These are phyloP conservation scores for Phytopythium vexans DNA, from an alignment of 352 stramenopile genomes.

Conservation along the genomic window DNA sequence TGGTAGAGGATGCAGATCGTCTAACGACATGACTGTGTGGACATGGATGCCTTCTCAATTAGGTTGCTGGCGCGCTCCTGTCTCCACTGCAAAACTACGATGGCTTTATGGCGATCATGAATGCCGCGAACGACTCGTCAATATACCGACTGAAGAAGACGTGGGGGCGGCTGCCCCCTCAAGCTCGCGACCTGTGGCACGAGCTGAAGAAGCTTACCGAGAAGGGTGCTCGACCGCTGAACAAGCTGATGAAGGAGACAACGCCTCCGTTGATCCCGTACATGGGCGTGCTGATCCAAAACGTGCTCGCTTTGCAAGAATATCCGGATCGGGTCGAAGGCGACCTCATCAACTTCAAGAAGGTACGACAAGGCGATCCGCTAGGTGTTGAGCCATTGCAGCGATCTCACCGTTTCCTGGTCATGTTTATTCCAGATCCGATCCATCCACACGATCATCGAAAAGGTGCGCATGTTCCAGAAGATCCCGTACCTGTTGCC, in stretches of 20 bases:
- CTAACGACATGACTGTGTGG: background rate
- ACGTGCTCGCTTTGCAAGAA: constrained; percentile 80
- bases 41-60: background rate
- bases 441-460: constrained; percentile 58
- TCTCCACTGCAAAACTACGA: constrained; percentile 84
- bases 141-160: constrained; percentile 87
- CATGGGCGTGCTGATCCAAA: constrained; percentile 83
- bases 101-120: constrained; percentile 90
- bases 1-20: too few species aligned
- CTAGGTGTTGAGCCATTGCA: too few species aligned
- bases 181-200: constrained; percentile 79
- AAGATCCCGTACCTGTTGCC: constrained; percentile 77
- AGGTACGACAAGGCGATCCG: constrained; percentile 23
- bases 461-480: constrained; percentile 59
- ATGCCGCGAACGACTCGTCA: constrained; percentile 84
- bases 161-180: constrained; percentile 62
- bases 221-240: constrained; percentile 70
- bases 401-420: background rate
- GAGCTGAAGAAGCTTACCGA: constrained; percentile 81
- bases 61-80: constrained; percentile 72
- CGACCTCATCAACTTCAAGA: constrained; percentile 87
- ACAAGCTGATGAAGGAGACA: constrained; percentile 78
- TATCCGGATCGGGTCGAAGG: constrained; percentile 74
- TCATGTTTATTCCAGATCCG: constrained; percentile 37
- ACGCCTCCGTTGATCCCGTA: constrained; percentile 76